Percentiles rank a stretch among this genome's conserved stretches.
These are phyloP conservation scores for Auricularia cornea DNA, from an alignment of 768 basidiomycete genomes.

Conservation along the genomic window DNA sequence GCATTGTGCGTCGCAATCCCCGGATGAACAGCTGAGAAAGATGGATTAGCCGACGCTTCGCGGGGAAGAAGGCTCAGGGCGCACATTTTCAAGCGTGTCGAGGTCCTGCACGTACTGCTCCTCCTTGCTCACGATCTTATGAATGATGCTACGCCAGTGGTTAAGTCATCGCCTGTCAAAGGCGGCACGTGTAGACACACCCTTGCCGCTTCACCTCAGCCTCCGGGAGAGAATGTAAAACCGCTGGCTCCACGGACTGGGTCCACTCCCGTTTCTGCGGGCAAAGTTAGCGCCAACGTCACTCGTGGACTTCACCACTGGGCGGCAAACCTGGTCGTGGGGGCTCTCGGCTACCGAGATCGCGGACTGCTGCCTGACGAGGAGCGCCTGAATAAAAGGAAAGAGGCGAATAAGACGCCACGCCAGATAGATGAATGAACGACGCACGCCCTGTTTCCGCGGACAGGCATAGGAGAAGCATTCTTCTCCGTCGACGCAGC, in stretches of 20 bases:
- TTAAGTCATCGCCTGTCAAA: background rate
- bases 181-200: conserved; percentile 21
- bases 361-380: background rate
- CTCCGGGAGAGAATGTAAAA: conserved; percentile 52
- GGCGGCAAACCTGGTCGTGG: background rate
- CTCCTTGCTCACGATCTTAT: conserved; percentile 33
- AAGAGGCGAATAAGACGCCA: background rate
- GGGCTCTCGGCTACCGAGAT: background rate
- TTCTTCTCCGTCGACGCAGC: conserved; percentile 25
- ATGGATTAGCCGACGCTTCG: background rate
- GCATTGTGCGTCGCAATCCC: conserved; percentile 24
- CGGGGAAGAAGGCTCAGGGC: background rate
- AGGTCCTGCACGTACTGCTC: conserved; percentile 34
- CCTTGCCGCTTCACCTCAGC: conserved; percentile 80
- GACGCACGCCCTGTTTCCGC: conserved; percentile 40
- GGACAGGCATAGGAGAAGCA: conserved; percentile 40
- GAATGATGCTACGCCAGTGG: conserved; percentile 22
- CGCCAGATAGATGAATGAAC: background rate
- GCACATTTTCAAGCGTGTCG: conserved; percentile 17
- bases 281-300: background rate
- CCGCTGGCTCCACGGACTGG: conserved; percentile 37
- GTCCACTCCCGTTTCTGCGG: conserved; percentile 41
- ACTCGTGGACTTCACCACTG: background rate
- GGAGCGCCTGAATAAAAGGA: background rate
- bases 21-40: conserved; percentile 25